Evolutionary conservation across 1,139 yeast genomes (phyloP), one percentile per base, ranked within the genome.

Genomic region (Magnusiomyces ingens): DNA sequence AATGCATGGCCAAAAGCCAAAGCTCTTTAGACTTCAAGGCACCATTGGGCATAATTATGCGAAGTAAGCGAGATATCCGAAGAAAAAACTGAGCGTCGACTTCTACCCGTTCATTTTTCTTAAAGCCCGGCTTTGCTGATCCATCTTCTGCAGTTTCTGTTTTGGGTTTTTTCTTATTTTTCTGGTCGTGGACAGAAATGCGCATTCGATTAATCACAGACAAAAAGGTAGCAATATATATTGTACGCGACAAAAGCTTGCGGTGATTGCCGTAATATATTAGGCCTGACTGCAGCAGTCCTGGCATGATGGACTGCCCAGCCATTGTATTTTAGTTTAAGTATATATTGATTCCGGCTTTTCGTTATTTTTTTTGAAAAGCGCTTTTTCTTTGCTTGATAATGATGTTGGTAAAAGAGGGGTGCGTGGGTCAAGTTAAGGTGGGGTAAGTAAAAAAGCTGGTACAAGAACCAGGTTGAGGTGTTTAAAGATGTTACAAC

Each of bases 1-100:
- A 69, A 67, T 91, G 95, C 0, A 80, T 63, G 0, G 70, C 60
- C 48, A 89, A 76, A 59, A 73, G 65, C 61, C 68, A 62, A 41
- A 71, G 67, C 58, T 71, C 74, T 46, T 63, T 63, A 43, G 70
- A 61, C 32, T 59, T 54, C 38, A 65, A 41, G 15, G 72, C 71
- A 3, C 65, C 62, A 4, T 29, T 29, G 0, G 75, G 75, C 45
- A 72, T 57, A n/a, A 72, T 60, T 43, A 72, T 70, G 48, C 61
- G 59, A 38, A 72, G 55, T 22, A 71, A 64, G 29, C 62, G 57
- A 2, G 62, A 43, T 50, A 71, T 58, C 35, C 69, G 59, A 42
- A 52, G 50, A 50, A 69, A 55, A 55, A 71, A 71, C 26, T 55
- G 64, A 36, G 57, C 51, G 57, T 71, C 69, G 21, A 72, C 68